Conservation (phyloP, 805 yeast species). For the Lachancea thermotolerans region DNA sequence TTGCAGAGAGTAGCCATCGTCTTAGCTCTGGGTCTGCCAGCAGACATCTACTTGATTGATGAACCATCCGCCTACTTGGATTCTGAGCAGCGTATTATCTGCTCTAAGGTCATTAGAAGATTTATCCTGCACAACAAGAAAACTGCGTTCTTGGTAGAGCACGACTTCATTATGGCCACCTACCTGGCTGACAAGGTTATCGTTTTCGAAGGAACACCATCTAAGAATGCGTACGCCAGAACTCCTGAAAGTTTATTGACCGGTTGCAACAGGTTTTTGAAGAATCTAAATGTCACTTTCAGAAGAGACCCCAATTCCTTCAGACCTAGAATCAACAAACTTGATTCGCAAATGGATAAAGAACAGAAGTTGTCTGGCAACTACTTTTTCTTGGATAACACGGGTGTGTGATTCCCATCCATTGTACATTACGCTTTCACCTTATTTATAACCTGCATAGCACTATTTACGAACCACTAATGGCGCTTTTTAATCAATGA, state of each 20-base stretch:
- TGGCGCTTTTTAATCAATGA: neutral
- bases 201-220: conserved; percentile 95
- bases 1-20: conserved; percentile 98
- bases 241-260: conserved; percentile 90
- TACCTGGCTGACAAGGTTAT: conserved; percentile 97
- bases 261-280: conserved; percentile 95
- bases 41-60: conserved; percentile 94
- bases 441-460: too few species aligned
- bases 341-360: conserved; percentile 98
- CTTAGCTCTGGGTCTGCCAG: conserved; percentile 85
- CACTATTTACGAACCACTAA: too few species aligned
- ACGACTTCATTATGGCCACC: conserved; percentile 99
- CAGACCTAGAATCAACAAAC: conserved; percentile 97
- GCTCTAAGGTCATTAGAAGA: conserved; percentile 97
- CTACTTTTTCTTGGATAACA: conserved; percentile 88
- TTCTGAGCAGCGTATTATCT: conserved; percentile 98
- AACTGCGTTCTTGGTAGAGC: conserved; percentile 99
- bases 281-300: conserved; percentile 94
- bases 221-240: conserved; percentile 76
- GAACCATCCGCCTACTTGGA: conserved; percentile 99
- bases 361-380: conserved; percentile 91
- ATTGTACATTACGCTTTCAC: neutral
- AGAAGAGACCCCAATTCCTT: conserved; percentile 98
- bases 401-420: conserved; percentile 34
- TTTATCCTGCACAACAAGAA: conserved; percentile 93